Percentiles rank a stretch among this genome's conserved stretches.
phyloP scores from a whole-genome alignment of 441 rosid genomes.

The Aquilaria agallochum region DNA sequence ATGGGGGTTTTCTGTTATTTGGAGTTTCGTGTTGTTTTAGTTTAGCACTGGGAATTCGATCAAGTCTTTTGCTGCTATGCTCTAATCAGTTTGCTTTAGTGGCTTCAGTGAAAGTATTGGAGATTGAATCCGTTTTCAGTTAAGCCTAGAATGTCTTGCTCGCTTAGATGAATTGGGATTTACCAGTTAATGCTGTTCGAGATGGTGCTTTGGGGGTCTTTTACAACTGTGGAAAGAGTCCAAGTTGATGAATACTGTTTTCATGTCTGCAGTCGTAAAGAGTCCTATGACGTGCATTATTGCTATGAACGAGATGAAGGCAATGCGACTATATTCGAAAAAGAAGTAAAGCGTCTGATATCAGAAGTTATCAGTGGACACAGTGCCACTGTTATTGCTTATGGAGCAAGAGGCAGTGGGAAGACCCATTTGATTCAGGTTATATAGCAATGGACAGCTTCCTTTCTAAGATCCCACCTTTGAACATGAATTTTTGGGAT shows the following conservation, averaged over 20 bases:
- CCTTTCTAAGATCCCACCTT: not conserved
- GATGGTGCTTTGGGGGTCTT: not conserved
- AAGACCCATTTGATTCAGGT: constrained; percentile 56
- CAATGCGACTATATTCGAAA: constrained; percentile 26
- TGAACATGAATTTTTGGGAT: not conserved
- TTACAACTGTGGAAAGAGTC: not conserved
- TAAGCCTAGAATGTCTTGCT: not conserved
- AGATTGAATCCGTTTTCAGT: not conserved
- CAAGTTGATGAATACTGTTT: not conserved
- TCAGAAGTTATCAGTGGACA: constrained; percentile 44
- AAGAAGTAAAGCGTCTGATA: constrained; percentile 51
- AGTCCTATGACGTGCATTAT: constrained; percentile 40
- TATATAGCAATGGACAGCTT: not conserved
- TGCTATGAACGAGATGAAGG: constrained; percentile 44
- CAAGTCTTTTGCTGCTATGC: not conserved
- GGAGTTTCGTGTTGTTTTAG: not conserved
- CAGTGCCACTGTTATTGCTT: constrained; percentile 50
- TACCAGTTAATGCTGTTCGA: not conserved
- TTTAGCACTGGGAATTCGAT: not conserved
- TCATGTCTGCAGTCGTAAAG: constrained; percentile 39
- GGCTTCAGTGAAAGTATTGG: too few species aligned
- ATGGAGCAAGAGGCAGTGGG: constrained; percentile 61
- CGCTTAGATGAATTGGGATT: not conserved
- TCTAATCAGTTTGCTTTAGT: not conserved
- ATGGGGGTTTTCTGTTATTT: not conserved